Evolutionary conservation across 306 rosid genomes (phyloP), one percentile per base, ranked within the genome.

Genomic region (Notholithocarpus densiflorus): DNA sequence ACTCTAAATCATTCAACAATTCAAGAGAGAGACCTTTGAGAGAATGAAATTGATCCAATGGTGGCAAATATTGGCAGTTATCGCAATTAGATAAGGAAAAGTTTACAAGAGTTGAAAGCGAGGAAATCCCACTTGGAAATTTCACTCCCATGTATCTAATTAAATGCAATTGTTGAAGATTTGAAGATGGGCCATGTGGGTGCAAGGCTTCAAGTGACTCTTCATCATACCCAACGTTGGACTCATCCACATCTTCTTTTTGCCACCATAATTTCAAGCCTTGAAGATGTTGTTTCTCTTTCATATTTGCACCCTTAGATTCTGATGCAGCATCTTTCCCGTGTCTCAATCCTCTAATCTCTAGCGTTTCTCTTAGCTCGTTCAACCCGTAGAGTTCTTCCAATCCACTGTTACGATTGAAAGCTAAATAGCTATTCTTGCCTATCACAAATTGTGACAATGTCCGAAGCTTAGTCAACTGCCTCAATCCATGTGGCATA

Each of bases 101-200:
- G 2, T 52, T 0, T 32, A 37, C 45, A 48, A 81, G 26, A 73
- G 77, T 73, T 79, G 34, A 26, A 27, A 77, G 75, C 4, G 29
- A 77, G 2, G 40, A 68, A 80, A 80, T 9, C 85, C 85, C 74
- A 17, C 15, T 23, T 2, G 80, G 27, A 73, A 72, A 15, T 12
- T 18, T 66, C 48, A 26, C 31, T 19, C 77, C 81, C 2, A 24
- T 12, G 66, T 80, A 73, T 0, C 12, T 0, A 6, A 0, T 0
- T 21, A 74, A 29, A 1, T 1, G 0, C 1, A 84, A 10, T 6
- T 5, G 0, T 72, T 64, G 80, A 8, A 80, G 37, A 66, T 66
- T 34, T 48, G 71, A 37, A 56, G 45, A 37, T 37, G 45, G 45
- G 45, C 11, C 2, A 7, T 29, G 79, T 5, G 81, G 84, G 1